Conservation (phyloP, 2,329 filamentous ascomycete species). For the Alternaria infectoria region DNA sequence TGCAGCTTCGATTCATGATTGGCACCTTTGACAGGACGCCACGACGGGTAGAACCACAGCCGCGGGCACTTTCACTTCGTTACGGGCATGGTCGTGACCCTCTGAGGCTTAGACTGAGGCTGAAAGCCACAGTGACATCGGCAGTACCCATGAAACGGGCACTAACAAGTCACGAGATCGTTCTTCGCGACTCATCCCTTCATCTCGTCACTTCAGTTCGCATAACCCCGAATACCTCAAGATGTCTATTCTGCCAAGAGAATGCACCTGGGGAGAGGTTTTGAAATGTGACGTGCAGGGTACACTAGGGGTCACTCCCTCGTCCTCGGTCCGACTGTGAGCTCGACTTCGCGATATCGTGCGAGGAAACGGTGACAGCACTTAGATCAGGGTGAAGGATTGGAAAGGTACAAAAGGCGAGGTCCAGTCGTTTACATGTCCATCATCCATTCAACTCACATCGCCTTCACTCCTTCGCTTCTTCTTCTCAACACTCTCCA, state of each 20-base stretch:
- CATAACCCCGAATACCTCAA: not conserved
- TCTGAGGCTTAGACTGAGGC: not conserved
- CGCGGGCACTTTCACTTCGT: not conserved
- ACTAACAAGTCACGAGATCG: not conserved
- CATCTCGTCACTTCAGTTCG: not conserved
- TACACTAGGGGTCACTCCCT: not conserved
- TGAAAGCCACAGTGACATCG: not conserved
- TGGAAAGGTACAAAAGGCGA: not conserved
- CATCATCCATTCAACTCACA: not conserved
- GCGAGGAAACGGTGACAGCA: not conserved
- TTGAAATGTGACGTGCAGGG: slow-evolving; percentile 4
- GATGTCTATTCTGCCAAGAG: slow-evolving; percentile 6
- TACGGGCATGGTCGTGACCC: not conserved
- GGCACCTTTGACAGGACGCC: not conserved
- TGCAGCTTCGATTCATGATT: not conserved
- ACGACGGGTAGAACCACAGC: not conserved
- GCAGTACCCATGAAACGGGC: not conserved
- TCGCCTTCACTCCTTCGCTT: not conserved
- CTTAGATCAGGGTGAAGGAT: not conserved
- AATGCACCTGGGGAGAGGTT: not conserved
- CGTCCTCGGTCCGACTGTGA: not conserved
- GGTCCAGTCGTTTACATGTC: not conserved
- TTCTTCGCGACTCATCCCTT: not conserved
- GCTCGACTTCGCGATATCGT: not conserved
- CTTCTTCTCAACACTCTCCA: not conserved